These are phyloP conservation scores for Lasiodiplodia sp. DNA, from an alignment of 2,329 filamentous ascomycete species.

Conservation along the genomic window DNA sequence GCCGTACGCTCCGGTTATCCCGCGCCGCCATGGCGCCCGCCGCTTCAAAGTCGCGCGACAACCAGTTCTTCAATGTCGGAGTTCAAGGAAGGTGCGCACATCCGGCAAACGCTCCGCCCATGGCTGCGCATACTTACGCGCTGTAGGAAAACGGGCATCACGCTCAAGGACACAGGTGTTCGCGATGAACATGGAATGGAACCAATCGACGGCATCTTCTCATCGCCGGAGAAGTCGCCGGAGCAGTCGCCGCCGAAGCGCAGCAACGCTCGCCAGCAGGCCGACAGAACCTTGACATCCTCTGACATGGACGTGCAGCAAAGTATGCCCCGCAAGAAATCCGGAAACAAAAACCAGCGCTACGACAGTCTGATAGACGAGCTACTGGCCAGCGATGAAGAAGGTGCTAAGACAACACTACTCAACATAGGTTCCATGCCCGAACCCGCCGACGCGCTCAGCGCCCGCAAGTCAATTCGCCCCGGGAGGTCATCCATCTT, in stretches of 20 bases:
- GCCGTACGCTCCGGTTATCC: background rate
- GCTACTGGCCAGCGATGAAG: constrained; percentile 20
- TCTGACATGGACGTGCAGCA: constrained; percentile 70
- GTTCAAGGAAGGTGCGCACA: constrained; percentile 47
- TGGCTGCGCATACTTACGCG: background rate
- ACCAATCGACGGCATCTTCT: constrained; percentile 85
- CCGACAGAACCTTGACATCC: constrained; percentile 54
- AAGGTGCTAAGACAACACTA: constrained; percentile 11
- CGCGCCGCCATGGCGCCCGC: constrained; percentile 41
- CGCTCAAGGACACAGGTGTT: constrained; percentile 76
- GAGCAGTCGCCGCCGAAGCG: constrained; percentile 39
- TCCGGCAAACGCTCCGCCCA: constrained; percentile 19
- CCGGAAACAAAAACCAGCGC: background rate
- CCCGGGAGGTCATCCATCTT: constrained; percentile 50
- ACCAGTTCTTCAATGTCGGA: constrained; percentile 49
- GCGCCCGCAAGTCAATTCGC: constrained; percentile 54
- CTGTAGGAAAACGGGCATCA: constrained; percentile 85
- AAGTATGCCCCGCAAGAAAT: constrained; percentile 54
- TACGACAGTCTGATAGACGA: constrained; percentile 14
- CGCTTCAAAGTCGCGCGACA: constrained; percentile 46
- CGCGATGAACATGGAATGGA: constrained; percentile 95
- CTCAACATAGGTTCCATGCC: constrained; percentile 55
- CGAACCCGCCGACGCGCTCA: constrained; percentile 55
- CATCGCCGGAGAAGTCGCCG: constrained; percentile 76
- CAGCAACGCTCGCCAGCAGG: constrained; percentile 41